A percentile compares a stretch with the other conserved stretches of the same genome.
Evolutionary conservation across 148 eudicot genomes (phyloP).

Genomic region (Cornus kousa): DNA sequence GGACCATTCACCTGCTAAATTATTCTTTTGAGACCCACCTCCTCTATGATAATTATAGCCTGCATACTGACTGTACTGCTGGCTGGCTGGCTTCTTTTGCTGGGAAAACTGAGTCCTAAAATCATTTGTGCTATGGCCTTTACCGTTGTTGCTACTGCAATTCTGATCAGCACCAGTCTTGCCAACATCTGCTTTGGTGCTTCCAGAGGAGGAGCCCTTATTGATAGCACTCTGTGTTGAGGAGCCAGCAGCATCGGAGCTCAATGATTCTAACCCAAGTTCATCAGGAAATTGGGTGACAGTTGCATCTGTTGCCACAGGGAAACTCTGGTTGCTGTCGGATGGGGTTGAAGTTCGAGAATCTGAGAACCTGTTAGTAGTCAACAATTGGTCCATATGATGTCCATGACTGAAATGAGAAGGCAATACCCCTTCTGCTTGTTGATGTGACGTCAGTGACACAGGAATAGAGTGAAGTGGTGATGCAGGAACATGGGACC

Average conservation of each 20-base stretch:
- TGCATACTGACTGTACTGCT: constrained; percentile 33
- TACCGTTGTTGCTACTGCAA: constrained; percentile 25
- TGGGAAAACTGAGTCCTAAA: constrained; percentile 41
- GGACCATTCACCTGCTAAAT: constrained; percentile 61
- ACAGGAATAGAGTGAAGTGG: constrained; percentile 50
- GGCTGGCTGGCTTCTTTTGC: constrained; percentile 41
- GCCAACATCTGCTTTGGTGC: constrained; percentile 25
- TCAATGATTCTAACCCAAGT: constrained; percentile 44
- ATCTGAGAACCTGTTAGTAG: constrained; percentile 49
- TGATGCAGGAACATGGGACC: constrained; percentile 73
- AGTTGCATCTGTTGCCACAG: constrained; percentile 30
- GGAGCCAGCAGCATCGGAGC: constrained; percentile 20
- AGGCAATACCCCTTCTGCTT: constrained; percentile 42
- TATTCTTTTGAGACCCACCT: constrained; percentile 47
- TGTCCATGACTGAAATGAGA: constrained; percentile 47
- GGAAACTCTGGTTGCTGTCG: constrained; percentile 32
- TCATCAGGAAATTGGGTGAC: constrained; percentile 41
- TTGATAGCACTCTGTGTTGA: constrained; percentile 24
- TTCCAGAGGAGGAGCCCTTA: constrained; percentile 33
- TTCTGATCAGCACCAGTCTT: constrained; percentile 19
- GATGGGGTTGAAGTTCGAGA: constrained; percentile 45
- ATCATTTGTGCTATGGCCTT: constrained; percentile 26
- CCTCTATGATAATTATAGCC: constrained; percentile 61
- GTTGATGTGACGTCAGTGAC: constrained; percentile 64
- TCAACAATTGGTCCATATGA: constrained; percentile 38